Evolutionary conservation across 1,284 basidiomycete genomes (phyloP).

Genomic region (Malassezia restricta): DNA sequence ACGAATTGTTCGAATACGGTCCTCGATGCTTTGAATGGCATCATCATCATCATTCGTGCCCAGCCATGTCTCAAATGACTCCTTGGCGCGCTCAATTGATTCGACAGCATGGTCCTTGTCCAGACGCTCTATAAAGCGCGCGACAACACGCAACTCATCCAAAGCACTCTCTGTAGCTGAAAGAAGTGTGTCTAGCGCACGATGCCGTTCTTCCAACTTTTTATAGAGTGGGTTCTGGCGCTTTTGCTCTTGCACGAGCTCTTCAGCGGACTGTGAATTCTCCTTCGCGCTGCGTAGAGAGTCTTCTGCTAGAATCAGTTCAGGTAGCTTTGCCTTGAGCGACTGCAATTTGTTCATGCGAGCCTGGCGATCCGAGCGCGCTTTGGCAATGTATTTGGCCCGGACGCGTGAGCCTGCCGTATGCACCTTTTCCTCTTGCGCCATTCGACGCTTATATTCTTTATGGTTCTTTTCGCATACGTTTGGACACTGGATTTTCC

Average conservation of each 20-base stretch:
- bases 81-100: not conserved
- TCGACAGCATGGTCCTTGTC: not conserved
- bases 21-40: not conserved
- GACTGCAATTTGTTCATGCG: slow-evolving; percentile 17
- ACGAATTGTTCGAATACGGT: not conserved
- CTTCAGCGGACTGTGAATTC: slow-evolving; percentile 18
- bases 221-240: not conserved
- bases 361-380: slow-evolving; percentile 52
- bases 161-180: not conserved
- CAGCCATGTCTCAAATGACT: not conserved
- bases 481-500: slow-evolving; percentile 58
- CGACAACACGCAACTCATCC: slow-evolving; percentile 6
- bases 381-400: slow-evolving; percentile 68
- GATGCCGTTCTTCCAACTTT: slow-evolving; percentile 6
- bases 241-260: slow-evolving; percentile 24
- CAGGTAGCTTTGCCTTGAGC: not conserved
- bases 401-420: slow-evolving; percentile 79
- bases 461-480: slow-evolving; percentile 65
- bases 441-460: slow-evolving; percentile 56
- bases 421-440: slow-evolving; percentile 62
- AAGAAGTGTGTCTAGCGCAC: not conserved
- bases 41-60: slow-evolving; percentile 42
- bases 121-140: not conserved
- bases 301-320: not conserved
- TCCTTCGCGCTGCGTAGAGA: not conserved